Evolutionary conservation across 169 alveolate genomes (phyloP).

Genomic region (Eimeria acervulina): DNA sequence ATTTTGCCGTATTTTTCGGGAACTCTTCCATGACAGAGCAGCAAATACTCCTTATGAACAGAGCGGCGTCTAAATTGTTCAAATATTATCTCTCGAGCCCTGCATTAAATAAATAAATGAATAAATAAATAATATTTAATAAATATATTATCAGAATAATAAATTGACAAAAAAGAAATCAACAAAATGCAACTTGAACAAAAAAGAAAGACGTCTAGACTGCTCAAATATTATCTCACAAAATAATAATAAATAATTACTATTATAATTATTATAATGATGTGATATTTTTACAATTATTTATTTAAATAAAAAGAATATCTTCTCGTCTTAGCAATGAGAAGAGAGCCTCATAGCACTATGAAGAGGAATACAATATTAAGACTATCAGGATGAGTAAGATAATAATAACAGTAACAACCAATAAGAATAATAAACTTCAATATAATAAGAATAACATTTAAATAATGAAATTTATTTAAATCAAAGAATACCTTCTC

Average conservation of each 20-base stretch:
- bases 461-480: no score
- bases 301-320: no score
- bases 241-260: no score
- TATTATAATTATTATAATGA: no score
- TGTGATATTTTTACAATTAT: no score
- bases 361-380: no score
- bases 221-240: background rate
- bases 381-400: no score
- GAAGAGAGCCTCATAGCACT: no score
- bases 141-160: background rate
- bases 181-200: background rate
- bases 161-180: background rate
- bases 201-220: background rate
- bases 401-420: no score
- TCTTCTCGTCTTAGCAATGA: no score
- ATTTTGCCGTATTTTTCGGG: slow-evolving; percentile 85
- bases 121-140: background rate
- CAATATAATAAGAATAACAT: no score
- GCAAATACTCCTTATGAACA: slow-evolving; percentile 88
- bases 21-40: slow-evolving; percentile 88
- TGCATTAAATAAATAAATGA: background rate
- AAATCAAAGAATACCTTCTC: slow-evolving; percentile 52
- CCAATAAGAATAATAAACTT: no score
- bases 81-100: slow-evolving; percentile 87
- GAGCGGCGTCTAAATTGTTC: slow-evolving; percentile 88